Evolutionary conservation across 345 rosid genomes (phyloP).

Genomic region (Lepidium didymum): DNA sequence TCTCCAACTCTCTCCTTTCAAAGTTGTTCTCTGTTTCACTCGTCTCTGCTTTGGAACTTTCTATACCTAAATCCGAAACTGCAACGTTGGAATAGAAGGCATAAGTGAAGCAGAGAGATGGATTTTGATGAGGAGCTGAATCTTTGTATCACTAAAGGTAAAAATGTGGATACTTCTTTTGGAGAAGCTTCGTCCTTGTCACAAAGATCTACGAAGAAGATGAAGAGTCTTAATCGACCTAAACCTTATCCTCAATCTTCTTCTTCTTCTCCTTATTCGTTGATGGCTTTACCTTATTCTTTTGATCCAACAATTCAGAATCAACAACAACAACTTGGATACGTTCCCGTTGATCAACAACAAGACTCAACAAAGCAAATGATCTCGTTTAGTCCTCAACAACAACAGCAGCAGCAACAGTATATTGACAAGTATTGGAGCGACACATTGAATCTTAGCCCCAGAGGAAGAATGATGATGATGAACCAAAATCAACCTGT

Average conservation of each 20-base stretch:
- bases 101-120: slow-evolving; percentile 6
- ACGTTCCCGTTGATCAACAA: slow-evolving; percentile 8
- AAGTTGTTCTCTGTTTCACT: neutral
- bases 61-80: neutral
- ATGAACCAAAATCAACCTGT: slow-evolving; percentile 49
- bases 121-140: slow-evolving; percentile 31
- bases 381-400: slow-evolving; percentile 68
- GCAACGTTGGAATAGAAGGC: neutral
- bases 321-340: slow-evolving; percentile 29
- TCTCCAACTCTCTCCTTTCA: neutral
- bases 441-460: slow-evolving; percentile 64
- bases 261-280: slow-evolving; percentile 18
- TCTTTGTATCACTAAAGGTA: slow-evolving; percentile 34
- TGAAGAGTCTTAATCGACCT: slow-evolving; percentile 47
- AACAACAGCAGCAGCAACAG: slow-evolving; percentile 46
- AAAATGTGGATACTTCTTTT: slow-evolving; percentile 28
- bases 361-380: slow-evolving; percentile 34
- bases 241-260: slow-evolving; percentile 14
- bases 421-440: slow-evolving; percentile 58
- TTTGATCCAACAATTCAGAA: slow-evolving; percentile 34
- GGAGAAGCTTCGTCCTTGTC: slow-evolving; percentile 54
- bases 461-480: slow-evolving; percentile 77
- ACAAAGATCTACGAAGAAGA: slow-evolving; percentile 60
- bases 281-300: slow-evolving; percentile 42
- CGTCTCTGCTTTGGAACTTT: neutral